Percentiles rank a stretch among this genome's conserved stretches.
Conservation (phyloP, 1,284 basidiomycete species). For the Rhodotorula mucilaginosa region DNA sequence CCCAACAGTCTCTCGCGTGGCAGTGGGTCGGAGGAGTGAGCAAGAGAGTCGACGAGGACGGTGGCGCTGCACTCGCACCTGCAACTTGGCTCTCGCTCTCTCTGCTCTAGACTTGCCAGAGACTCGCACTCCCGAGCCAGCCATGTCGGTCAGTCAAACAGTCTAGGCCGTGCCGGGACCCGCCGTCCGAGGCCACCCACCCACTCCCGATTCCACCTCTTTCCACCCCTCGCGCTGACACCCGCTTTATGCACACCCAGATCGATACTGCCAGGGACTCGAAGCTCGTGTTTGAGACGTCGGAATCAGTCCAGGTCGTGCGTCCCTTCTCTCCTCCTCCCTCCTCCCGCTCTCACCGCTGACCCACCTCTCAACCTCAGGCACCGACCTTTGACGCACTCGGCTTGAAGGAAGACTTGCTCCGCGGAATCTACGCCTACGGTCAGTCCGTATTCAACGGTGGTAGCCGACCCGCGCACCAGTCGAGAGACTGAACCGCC, state of each 20-base stretch:
- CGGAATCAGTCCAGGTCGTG: slow-evolving; percentile 80
- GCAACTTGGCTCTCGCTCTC: neutral
- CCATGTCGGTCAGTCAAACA: slow-evolving; percentile 1
- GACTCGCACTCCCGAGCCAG: neutral
- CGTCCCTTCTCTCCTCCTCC: neutral
- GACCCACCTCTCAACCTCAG: slow-evolving; percentile 6
- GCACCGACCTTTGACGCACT: slow-evolving; percentile 45
- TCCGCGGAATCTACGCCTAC: slow-evolving; percentile 98
- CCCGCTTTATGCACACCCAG: neutral
- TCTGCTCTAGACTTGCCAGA: neutral
- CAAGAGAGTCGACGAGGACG: no score
- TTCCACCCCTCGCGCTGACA: no score
- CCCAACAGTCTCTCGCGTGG: no score
- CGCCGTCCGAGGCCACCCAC: no score
- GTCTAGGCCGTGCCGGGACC: no score
- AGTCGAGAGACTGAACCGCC: neutral
- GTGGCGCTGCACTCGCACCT: no score
- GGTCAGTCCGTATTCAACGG: slow-evolving; percentile 59
- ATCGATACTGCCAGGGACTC: slow-evolving; percentile 43
- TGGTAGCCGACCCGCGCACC: no score
- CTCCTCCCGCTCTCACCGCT: neutral
- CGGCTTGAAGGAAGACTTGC: slow-evolving; percentile 82
- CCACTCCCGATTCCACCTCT: no score
- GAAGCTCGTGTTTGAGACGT: slow-evolving; percentile 98
- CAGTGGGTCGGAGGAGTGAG: no score